Evolutionary conservation across 2,329 filamentous ascomycete species (phyloP).

Genomic region (Aspergillus sojae): DNA sequence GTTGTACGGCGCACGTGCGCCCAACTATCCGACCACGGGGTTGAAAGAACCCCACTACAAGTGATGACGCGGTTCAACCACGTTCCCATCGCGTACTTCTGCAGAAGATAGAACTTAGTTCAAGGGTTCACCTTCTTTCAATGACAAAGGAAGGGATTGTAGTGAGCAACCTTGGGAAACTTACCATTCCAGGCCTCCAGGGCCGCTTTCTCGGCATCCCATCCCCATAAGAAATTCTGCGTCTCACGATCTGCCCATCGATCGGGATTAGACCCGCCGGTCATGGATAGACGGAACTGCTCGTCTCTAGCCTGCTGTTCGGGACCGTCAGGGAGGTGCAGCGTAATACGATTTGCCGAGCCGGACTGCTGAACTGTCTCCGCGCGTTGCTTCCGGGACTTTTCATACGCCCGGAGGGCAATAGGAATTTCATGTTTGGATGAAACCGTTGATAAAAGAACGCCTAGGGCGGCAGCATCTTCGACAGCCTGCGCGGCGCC

Average conservation of each 20-base stretch:
- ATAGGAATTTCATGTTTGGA: constrained; percentile 36
- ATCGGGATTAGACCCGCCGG: constrained; percentile 51
- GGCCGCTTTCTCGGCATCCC: constrained; percentile 39
- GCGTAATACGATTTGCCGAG: constrained; percentile 36
- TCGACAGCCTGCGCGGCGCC: constrained; percentile 52
- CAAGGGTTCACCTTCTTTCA: background rate
- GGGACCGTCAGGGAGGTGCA: constrained; percentile 43
- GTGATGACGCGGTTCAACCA: constrained; percentile 1
- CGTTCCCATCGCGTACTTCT: background rate
- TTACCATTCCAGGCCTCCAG: constrained; percentile 35
- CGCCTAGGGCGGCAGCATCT: constrained; percentile 41
- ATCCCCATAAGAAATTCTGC: constrained; percentile 51
- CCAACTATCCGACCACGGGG: background rate
- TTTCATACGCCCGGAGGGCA: constrained; percentile 41
- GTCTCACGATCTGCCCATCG: constrained; percentile 69
- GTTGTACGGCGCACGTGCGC: background rate
- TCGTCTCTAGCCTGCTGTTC: constrained; percentile 47
- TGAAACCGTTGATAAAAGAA: constrained; percentile 36
- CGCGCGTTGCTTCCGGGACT: constrained; percentile 42
- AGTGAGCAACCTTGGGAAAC: constrained; percentile 7
- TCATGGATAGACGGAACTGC: constrained; percentile 32
- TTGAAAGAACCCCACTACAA: background rate
- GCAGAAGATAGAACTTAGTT: background rate
- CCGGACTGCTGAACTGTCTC: constrained; percentile 43
- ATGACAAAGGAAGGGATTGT: background rate